Base-by-base conservation (phyloP, 768 basidiomycete genomes). In the Phaffia australis region DNA sequence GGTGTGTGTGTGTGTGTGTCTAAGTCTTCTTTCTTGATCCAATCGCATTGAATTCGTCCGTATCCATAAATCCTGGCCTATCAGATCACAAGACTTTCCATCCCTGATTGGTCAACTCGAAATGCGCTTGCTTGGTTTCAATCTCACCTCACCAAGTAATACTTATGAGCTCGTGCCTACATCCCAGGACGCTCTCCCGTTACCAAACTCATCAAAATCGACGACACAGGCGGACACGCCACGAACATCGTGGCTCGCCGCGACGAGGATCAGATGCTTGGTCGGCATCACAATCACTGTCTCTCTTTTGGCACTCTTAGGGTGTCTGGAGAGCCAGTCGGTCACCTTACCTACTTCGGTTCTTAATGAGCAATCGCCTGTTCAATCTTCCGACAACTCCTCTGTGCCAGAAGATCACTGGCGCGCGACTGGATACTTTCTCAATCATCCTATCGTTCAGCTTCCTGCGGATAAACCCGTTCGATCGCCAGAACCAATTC, bases 371-470 rank as follows among this genome's bases (percentile, higher is more conserved):
- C 56, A 30, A 1, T 1, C 14, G 56, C 27, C 14, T 6, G 25
- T 1, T 42, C n/a, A 21, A 27, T 25, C 59, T 46, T 11, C n/a
- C 3, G 47, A 19, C 30, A 32, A 29, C 59, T n/a, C 27, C 23
- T 30, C n/a, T 23, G 23, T 46, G 47, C 21, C 35, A 32, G 19
- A 25, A 30, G 32, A 60, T 46, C n/a, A 60, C 35, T 32, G 23
- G 52, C 29, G 16, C 52, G n/a, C 59, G 42, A 46, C 25, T 6
- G 60, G 27, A 7, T 23, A 32, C 60, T 11, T 35, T 50, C 30
- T 49, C 60, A 35, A 29, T 52, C 66, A 67, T 27, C 66, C 60
- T 11, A 47, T 30, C 18, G 54, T 61, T 16, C 60, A 15, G 2
- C 60, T 67, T 6, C 42, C 66, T 46, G 3, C 54, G 1, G 11